Evolutionary conservation across 805 yeast genomes (phyloP).

Genomic region (Candida hungchunana): DNA sequence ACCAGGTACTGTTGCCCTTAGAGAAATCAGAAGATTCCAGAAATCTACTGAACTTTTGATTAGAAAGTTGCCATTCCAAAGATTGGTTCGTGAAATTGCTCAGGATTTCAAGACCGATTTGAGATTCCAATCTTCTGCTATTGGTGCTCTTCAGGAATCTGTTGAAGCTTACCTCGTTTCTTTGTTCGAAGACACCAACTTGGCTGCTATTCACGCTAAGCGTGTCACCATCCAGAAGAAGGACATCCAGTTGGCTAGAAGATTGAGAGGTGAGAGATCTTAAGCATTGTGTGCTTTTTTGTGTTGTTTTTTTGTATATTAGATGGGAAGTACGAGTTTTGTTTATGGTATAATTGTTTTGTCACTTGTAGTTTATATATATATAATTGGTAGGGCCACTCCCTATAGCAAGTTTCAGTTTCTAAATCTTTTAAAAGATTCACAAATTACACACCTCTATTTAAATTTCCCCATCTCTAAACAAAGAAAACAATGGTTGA

Average conservation of each 20-base stretch:
- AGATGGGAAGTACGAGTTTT: slow-evolving; percentile 1
- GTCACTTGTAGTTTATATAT: neutral
- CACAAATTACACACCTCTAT: neutral
- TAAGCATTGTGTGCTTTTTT: slow-evolving; percentile 37
- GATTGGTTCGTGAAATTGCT: slow-evolving; percentile 94
- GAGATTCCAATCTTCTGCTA: slow-evolving; percentile 96
- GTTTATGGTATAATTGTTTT: too few species aligned
- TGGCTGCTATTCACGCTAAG: slow-evolving; percentile 98
- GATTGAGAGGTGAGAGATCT: slow-evolving; percentile 96
- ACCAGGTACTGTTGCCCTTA: slow-evolving; percentile 95
- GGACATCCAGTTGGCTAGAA: slow-evolving; percentile 96
- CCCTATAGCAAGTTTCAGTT: neutral
- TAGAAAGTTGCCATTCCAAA: slow-evolving; percentile 95
- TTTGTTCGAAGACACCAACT: slow-evolving; percentile 94
- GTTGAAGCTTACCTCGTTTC: slow-evolving; percentile 97
- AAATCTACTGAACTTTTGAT: slow-evolving; percentile 91
- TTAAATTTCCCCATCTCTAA: too few species aligned
- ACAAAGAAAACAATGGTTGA: slow-evolving; percentile 3
- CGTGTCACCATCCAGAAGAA: slow-evolving; percentile 98
- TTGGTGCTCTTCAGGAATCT: slow-evolving; percentile 97
- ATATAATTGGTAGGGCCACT: neutral
- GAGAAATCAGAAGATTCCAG: slow-evolving; percentile 98
- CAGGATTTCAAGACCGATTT: slow-evolving; percentile 90
- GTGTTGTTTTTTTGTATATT: neutral
- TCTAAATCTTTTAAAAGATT: neutral